Percentiles rank a stretch among this genome's conserved stretches.
Conservation (phyloP, 2,329 filamentous ascomycete genomes). For the Fusarium sp. region DNA sequence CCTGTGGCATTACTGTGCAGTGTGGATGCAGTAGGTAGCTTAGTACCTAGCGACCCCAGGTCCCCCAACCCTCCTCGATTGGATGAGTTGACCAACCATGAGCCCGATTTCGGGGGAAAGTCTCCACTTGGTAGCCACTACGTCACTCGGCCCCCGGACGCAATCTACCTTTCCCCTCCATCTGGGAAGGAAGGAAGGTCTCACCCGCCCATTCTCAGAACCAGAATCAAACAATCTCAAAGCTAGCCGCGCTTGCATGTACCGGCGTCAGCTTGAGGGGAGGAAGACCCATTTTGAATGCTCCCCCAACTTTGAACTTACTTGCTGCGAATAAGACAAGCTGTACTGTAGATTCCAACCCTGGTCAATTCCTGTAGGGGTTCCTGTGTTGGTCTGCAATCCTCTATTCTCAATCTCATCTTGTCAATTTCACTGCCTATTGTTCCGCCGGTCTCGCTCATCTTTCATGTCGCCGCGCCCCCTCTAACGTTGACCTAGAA, state of each 20-base stretch:
- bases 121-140: conserved; percentile 34
- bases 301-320: background rate
- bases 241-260: conserved; percentile 29
- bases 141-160: conserved; percentile 35
- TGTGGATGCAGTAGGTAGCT: background rate
- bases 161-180: conserved; percentile 32
- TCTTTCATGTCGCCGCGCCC: conserved; percentile 30
- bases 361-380: conserved; percentile 9
- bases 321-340: conserved; percentile 8
- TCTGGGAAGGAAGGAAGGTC: conserved; percentile 23
- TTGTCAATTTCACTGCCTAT: conserved; percentile 7
- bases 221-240: conserved; percentile 17
- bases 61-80: conserved; percentile 9
- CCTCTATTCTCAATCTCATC: background rate
- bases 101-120: conserved; percentile 27
- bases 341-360: background rate
- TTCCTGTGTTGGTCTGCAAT: background rate
- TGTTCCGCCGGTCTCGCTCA: conserved; percentile 37
- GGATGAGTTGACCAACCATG: conserved; percentile 22
- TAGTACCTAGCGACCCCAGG: background rate
- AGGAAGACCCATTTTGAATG: background rate
- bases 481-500: conserved; percentile 27
- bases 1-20: conserved; percentile 19
- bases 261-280: conserved; percentile 22
- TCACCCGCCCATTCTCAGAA: conserved; percentile 11